phyloP scores from a whole-genome alignment of 2,329 filamentous ascomycete species.

The Cladophialophora yegresii region DNA sequence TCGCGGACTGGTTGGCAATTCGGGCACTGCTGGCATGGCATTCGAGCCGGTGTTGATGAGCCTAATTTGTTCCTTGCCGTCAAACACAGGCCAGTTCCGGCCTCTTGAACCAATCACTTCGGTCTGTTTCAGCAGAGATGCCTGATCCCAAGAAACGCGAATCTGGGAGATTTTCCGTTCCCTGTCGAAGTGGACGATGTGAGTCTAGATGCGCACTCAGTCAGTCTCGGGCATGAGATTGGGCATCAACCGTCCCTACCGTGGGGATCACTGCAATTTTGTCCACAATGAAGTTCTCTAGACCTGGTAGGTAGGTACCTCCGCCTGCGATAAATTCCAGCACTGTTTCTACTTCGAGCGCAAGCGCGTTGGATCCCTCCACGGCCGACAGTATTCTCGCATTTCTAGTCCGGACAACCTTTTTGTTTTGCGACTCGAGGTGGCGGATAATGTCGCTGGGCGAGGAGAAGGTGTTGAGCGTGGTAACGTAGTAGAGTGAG shows the following conservation, averaged over 20 bases:
- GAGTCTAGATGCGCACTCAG: conserved; percentile 58
- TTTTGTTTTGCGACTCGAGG: conserved; percentile 64
- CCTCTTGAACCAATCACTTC: conserved; percentile 89
- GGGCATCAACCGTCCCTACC: conserved; percentile 58
- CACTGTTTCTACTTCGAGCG: conserved; percentile 76
- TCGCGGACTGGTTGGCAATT: conserved; percentile 31
- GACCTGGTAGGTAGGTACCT: conserved; percentile 79
- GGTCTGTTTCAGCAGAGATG: conserved; percentile 84
- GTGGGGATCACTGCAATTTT: conserved; percentile 75
- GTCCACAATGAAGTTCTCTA: conserved; percentile 92
- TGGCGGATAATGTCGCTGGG: conserved; percentile 80
- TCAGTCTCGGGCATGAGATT: conserved; percentile 7
- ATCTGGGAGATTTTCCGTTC: conserved; percentile 81
- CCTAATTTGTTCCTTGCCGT: conserved; percentile 78
- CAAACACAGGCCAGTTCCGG: conserved; percentile 92
- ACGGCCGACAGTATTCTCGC: conserved; percentile 74
- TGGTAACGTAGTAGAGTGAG: conserved; percentile 84
- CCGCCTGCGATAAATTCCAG: conserved; percentile 80
- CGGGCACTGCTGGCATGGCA: conserved; percentile 33
- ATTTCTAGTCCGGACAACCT: conserved; percentile 78
- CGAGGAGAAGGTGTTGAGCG: conserved; percentile 72
- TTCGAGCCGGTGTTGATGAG: conserved; percentile 64
- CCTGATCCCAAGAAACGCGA: conserved; percentile 93
- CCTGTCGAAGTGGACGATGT: conserved; percentile 81
- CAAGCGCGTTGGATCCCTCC: conserved; percentile 69